Percentiles rank a stretch among this genome's conserved stretches.
Conservation (phyloP, 228 moss, liverwort and hornwort genomes). For the Sphagnum fallax region DNA sequence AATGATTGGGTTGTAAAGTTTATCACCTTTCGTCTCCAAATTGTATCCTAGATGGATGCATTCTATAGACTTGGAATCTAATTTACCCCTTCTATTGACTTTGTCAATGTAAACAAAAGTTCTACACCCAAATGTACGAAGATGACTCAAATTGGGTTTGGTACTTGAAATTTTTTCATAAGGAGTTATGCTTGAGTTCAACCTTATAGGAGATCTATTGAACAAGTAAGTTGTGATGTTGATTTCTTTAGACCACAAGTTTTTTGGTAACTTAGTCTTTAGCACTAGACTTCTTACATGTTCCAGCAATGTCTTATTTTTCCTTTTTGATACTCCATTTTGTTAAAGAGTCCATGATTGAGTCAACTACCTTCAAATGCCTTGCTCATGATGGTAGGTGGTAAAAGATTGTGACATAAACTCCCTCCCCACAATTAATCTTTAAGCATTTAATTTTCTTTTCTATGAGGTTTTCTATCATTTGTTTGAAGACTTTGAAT, state of each 20-base stretch:
- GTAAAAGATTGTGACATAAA: not conserved
- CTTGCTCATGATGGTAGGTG: not conserved
- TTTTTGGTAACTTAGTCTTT: not conserved
- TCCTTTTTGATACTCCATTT: conserved; percentile 6
- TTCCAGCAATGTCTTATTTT: not conserved
- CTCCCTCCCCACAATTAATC: not conserved
- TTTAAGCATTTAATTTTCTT: not conserved
- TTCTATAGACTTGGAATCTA: not conserved
- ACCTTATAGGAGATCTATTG: not conserved
- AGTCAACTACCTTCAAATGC: conserved; percentile 3
- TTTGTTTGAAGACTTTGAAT: not conserved
- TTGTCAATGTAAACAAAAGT: not conserved
- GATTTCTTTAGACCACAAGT: conserved; percentile 1
- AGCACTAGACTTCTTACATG: not conserved
- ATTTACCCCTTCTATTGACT: not conserved
- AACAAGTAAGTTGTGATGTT: not conserved
- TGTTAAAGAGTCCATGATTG: conserved; percentile 2
- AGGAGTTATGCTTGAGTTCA: not conserved
- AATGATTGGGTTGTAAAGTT: not conserved
- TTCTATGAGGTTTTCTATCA: not conserved
- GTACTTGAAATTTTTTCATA: not conserved
- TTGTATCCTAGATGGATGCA: not conserved
- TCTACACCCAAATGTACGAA: not conserved
- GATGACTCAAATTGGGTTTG: conserved; percentile 1
- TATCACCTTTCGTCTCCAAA: not conserved